These are phyloP conservation scores for Salvia miltiorrhiza DNA, from an alignment of 257 asterid species.

Conservation along the genomic window DNA sequence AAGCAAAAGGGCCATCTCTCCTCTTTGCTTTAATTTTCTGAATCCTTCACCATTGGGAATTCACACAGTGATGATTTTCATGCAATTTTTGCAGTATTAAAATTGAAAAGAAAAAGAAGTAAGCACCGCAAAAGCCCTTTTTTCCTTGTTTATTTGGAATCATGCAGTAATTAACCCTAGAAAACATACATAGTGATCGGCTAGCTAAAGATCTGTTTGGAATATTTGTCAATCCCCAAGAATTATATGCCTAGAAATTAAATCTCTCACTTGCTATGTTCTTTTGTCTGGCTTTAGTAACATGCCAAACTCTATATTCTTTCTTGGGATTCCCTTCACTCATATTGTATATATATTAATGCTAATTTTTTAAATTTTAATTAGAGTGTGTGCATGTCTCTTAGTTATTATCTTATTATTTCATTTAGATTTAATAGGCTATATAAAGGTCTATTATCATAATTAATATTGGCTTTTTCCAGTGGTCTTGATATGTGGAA, in stretches of 20 bases:
- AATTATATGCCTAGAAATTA: slow-evolving; percentile 29
- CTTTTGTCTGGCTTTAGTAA: slow-evolving; percentile 66
- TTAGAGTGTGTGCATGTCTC: slow-evolving; percentile 18
- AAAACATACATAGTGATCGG: slow-evolving; percentile 31
- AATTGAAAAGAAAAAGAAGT: slow-evolving; percentile 6
- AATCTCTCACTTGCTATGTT: slow-evolving; percentile 28
- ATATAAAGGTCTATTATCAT: background rate
- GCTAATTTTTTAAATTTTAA: background rate
- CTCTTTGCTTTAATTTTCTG: slow-evolving; percentile 31
- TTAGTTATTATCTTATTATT: slow-evolving; percentile 1
- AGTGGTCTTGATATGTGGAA: slow-evolving; percentile 18
- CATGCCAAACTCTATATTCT: slow-evolving; percentile 66
- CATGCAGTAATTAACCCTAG: slow-evolving; percentile 23
- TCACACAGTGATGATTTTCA: slow-evolving; percentile 54
- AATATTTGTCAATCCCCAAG: slow-evolving; percentile 69
- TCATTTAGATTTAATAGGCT: slow-evolving; percentile 1
- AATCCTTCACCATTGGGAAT: slow-evolving; percentile 29
- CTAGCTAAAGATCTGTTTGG: slow-evolving; percentile 39
- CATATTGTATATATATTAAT: slow-evolving; percentile 18
- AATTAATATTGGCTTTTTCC: slow-evolving; percentile 7
- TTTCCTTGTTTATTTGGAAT: slow-evolving; percentile 33
- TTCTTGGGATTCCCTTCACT: slow-evolving; percentile 62
- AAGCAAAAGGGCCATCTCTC: slow-evolving; percentile 32
- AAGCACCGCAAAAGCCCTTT: slow-evolving; percentile 28
- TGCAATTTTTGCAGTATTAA: slow-evolving; percentile 30